Percentiles rank a stretch among this genome's conserved stretches.
Conservation (phyloP, 768 basidiomycete species). For the Trametes sanguinea region DNA sequence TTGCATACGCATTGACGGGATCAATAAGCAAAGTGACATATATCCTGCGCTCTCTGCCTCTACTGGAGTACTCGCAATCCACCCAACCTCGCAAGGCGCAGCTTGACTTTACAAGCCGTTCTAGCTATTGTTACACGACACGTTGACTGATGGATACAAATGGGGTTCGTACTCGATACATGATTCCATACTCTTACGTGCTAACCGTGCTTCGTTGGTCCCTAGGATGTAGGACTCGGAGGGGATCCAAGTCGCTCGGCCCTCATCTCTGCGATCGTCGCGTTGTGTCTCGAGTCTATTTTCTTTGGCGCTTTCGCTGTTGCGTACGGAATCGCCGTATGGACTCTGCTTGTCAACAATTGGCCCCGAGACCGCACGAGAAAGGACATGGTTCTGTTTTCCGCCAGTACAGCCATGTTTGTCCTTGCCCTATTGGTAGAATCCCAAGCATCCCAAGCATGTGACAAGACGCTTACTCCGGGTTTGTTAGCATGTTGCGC, state of each 20-base stretch:
- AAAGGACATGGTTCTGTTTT: not conserved
- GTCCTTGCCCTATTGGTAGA: conserved; percentile 6
- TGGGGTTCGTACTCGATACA: no score
- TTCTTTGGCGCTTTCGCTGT: conserved; percentile 7
- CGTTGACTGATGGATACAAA: no score
- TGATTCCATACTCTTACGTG: no score
- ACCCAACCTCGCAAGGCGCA: not conserved
- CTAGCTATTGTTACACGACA: no score
- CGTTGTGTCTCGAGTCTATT: conserved; percentile 9
- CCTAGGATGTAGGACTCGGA: not conserved
- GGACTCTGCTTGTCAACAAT: conserved; percentile 4
- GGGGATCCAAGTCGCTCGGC: not conserved
- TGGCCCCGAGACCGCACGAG: not conserved
- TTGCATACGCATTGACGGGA: not conserved
- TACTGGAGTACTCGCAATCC: not conserved
- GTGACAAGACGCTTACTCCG: no score
- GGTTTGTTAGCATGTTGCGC: not conserved
- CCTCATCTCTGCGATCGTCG: not conserved
- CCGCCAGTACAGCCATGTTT: conserved; percentile 10
- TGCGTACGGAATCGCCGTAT: conserved; percentile 6
- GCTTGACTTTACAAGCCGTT: not conserved
- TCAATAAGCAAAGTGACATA: not conserved
- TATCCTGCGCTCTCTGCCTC: not conserved
- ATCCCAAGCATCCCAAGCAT: no score
- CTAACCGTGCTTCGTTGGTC: not conserved